Evolutionary conservation across 2,329 filamentous ascomycete genomes (phyloP), one percentile per base, ranked within the genome.

Genomic region (Fusarium napiforme): DNA sequence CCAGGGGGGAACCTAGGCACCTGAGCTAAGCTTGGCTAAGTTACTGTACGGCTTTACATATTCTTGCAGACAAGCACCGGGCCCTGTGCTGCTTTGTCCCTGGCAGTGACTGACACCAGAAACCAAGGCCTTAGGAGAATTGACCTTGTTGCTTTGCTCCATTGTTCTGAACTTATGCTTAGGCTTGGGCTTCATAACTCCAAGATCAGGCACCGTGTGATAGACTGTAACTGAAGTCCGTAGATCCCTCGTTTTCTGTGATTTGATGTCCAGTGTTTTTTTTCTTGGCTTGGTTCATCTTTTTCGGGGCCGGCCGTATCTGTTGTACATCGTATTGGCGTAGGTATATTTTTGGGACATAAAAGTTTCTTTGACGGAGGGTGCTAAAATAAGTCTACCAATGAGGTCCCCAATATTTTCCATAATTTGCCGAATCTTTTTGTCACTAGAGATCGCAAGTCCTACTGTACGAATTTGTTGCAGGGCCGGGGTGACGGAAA

Each of bases 11-110:
- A 34, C 67, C 75, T 69, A 67, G 61, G 65, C 64, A 63, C 62
- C 65, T 56, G 68, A 72, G 71, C 68, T 72, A 70, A 71, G 60
- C 64, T 67, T 67, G 52, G 64, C 46, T 70, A 36, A 65, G 67
- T 60, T 66, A 70, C 66, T 47, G 59, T 28, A 60, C 64, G 67
- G 71, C 71, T 74, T 69, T 74, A 23, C 23, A 23, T 23, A 72
- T 73, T 73, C 61, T 77, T 59, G 68, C 64, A 71, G 72, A 60
- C 75, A 74, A 71, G 67, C 52, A 61, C 73, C 64, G 71, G 75
- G 40, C 61, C 71, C 65, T 69, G 57, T 46, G 28, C 42, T 28
- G 23, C 43, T 45, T 53, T 39, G 67, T 64, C 52, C 65, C 61
- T 71, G 50, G 66, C 60, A 55, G 61, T 62, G 52, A 53, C 36